A percentile compares a stretch with the other conserved stretches of the same genome.
Evolutionary conservation across 805 yeast genomes (phyloP).

Genomic region (Tetrapisispora arboricola): DNA sequence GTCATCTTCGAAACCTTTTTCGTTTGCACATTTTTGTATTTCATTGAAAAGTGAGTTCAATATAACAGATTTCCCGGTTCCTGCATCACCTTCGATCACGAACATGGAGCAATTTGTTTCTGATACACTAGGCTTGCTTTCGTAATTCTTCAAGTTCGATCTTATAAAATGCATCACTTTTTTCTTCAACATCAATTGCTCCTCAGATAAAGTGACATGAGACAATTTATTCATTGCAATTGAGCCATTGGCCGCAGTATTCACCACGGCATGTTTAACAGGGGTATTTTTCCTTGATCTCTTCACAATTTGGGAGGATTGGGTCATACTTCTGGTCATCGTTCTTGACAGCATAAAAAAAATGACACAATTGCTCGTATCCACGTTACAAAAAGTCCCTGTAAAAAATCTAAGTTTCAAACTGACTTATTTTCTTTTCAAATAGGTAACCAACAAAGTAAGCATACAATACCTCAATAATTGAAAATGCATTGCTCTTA

Average conservation of each 20-base stretch:
- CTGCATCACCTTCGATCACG: conserved; percentile 40
- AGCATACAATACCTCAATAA: too few relatives aligned
- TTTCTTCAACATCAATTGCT: conserved; percentile 27
- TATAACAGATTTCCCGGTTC: conserved; percentile 39
- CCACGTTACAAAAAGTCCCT: too few relatives aligned
- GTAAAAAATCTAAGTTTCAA: too few relatives aligned
- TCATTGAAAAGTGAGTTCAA: conserved; percentile 36
- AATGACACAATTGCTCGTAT: too few relatives aligned
- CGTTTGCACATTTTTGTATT: conserved; percentile 21
- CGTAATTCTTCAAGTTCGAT: conserved; percentile 12
- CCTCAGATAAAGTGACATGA: conserved; percentile 29
- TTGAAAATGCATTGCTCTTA: too few relatives aligned
- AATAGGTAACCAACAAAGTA: too few relatives aligned
- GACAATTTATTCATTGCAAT: conserved; percentile 32
- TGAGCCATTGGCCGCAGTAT: conserved; percentile 1
- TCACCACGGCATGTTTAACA: not conserved
- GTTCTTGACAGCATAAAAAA: too few relatives aligned
- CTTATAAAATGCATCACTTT: conserved; percentile 26
- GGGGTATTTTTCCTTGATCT: not conserved
- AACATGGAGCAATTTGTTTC: conserved; percentile 26
- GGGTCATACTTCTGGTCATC: too few relatives aligned
- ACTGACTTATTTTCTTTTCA: too few relatives aligned
- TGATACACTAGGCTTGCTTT: conserved; percentile 6
- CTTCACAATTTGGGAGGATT: too few relatives aligned
- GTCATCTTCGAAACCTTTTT: not conserved